Evolutionary conservation across 441 rosid species (phyloP).

Genomic region (Bruguiera hainesii): DNA sequence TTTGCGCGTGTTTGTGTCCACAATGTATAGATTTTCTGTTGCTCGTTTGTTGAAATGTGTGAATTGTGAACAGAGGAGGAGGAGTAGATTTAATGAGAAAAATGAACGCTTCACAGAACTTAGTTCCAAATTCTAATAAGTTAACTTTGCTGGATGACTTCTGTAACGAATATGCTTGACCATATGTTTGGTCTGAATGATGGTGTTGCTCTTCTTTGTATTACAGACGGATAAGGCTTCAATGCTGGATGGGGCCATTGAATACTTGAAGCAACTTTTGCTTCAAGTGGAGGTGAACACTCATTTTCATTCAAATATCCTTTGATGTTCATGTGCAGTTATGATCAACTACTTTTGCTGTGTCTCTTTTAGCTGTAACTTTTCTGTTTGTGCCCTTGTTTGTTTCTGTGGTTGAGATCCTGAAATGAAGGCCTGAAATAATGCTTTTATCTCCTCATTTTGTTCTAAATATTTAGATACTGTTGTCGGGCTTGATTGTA

Average conservation of each 20-base stretch:
- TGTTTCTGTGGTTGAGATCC: background rate
- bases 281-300: conserved; percentile 72
- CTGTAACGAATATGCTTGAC: background rate
- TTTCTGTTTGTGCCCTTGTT: too few relatives aligned
- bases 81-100: conserved; percentile 90
- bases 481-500: too few relatives aligned
- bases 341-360: background rate
- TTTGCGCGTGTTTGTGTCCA: background rate
- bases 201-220: background rate
- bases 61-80: conserved; percentile 57
- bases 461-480: too few relatives aligned
- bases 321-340: background rate
- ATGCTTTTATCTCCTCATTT: too few relatives aligned
- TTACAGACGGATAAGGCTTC: conserved; percentile 80
- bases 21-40: background rate
- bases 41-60: conserved; percentile 6
- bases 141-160: conserved; percentile 23
- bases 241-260: conserved; percentile 84
- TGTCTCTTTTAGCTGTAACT: background rate
- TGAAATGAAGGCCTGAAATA: background rate
- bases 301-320: background rate
- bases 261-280: conserved; percentile 78
- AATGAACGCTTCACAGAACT: conserved; percentile 88
- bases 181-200: background rate
- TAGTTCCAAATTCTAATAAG: conserved; percentile 94